phyloP scores from a whole-genome alignment of 805 yeast genomes.

The Lachancea thermotolerans region DNA sequence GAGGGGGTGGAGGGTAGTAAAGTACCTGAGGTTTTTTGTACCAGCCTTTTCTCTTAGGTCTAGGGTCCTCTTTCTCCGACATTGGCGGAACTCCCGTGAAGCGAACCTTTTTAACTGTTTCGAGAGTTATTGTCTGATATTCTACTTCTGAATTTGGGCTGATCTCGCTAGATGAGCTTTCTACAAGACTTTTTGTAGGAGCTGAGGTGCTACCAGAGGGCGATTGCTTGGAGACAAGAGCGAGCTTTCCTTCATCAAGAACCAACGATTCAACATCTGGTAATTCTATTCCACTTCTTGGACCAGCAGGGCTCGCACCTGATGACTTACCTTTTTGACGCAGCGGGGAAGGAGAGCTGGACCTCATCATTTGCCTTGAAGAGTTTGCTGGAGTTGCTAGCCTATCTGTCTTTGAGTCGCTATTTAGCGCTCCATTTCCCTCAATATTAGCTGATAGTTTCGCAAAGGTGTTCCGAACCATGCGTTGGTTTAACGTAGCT shows the following conservation, averaged over 20 bases:
- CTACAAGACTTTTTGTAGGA: neutral
- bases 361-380: neutral
- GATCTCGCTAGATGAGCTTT: neutral
- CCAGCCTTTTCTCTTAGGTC: slow-evolving; percentile 32
- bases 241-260: slow-evolving; percentile 6
- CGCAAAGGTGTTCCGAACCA: slow-evolving; percentile 22
- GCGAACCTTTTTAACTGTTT: slow-evolving; percentile 26
- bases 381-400: neutral
- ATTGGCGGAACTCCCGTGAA: slow-evolving; percentile 33
- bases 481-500: slow-evolving; percentile 24
- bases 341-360: slow-evolving; percentile 6
- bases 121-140: neutral
- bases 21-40: slow-evolving; percentile 32
- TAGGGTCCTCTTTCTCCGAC: slow-evolving; percentile 24
- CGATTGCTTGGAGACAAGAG: neutral
- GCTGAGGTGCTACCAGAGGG: neutral
- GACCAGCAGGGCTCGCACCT: neutral
- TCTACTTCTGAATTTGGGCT: neutral
- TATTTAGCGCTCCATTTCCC: slow-evolving; percentile 1
- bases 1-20: slow-evolving; percentile 28
- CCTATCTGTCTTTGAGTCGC: neutral
- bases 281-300: neutral
- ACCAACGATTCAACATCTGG: slow-evolving; percentile 2
- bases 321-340: neutral
- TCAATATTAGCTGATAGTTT: slow-evolving; percentile 6